Percentiles rank a stretch among this genome's conserved stretches.
Evolutionary conservation across 768 basidiomycete genomes (phyloP).

Genomic region (Termitomyces sp.): DNA sequence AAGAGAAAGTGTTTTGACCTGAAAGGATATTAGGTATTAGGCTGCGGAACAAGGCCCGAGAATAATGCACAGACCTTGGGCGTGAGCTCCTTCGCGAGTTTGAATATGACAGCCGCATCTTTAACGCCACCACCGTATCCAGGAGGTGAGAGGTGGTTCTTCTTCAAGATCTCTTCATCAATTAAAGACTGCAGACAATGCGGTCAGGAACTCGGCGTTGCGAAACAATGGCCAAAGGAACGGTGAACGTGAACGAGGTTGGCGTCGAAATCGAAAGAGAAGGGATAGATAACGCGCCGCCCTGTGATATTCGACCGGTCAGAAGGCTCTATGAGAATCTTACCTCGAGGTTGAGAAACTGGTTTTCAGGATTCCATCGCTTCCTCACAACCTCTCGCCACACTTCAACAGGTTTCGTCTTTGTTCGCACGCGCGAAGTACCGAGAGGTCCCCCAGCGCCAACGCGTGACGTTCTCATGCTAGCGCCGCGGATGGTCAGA

Average conservation of each 20-base stretch:
- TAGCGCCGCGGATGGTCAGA: slow-evolving; percentile 63
- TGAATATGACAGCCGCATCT: slow-evolving; percentile 84
- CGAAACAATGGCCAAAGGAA: slow-evolving; percentile 12
- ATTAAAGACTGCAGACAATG: slow-evolving; percentile 56
- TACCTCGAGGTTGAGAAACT: slow-evolving; percentile 81
- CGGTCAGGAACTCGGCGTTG: slow-evolving; percentile 12
- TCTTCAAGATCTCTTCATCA: slow-evolving; percentile 72
- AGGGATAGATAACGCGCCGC: slow-evolving; percentile 1
- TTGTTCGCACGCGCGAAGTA: slow-evolving; percentile 3
- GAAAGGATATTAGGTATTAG: slow-evolving; percentile 5
- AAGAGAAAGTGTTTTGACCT: slow-evolving; percentile 81
- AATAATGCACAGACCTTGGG: slow-evolving; percentile 47
- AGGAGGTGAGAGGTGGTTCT: slow-evolving; percentile 65
- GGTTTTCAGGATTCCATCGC: slow-evolving; percentile 64
- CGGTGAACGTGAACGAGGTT: slow-evolving; percentile 14
- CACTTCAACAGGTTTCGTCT: slow-evolving; percentile 45
- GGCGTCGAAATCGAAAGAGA: slow-evolving; percentile 7
- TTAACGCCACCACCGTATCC: slow-evolving; percentile 58
- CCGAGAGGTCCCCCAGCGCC: background rate
- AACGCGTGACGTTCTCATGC: background rate
- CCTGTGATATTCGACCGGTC: slow-evolving; percentile 14
- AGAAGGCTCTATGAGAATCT: slow-evolving; percentile 21
- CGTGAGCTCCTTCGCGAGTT: slow-evolving; percentile 72
- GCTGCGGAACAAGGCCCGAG: background rate
- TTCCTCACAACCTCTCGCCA: slow-evolving; percentile 73